Conservation (phyloP, 345 rosid genomes). For the Turnera subulata region DNA sequence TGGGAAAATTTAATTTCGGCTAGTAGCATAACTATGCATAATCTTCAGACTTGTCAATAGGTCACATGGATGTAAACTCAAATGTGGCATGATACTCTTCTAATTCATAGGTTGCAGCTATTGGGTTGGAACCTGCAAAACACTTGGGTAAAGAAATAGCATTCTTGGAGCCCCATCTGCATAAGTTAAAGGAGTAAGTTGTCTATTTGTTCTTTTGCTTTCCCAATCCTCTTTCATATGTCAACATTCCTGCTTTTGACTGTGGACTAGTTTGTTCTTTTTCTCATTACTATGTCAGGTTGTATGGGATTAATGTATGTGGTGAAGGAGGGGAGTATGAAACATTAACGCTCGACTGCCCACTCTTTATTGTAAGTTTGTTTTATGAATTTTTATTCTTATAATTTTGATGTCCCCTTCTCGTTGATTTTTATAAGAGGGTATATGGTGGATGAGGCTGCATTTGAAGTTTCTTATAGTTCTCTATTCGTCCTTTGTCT, state of each 20-base stretch:
- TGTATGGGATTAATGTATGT: conserved; percentile 89
- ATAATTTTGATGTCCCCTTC: background rate
- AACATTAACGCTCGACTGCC: conserved; percentile 92
- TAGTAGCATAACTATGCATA: too few species aligned
- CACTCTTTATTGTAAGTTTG: conserved; percentile 70
- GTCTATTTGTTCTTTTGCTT: background rate
- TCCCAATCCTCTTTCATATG: too few species aligned
- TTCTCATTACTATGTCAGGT: conserved; percentile 35
- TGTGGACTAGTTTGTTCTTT: conserved; percentile 3
- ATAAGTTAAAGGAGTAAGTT: conserved; percentile 83
- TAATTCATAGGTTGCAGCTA: conserved; percentile 73
- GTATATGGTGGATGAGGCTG: background rate
- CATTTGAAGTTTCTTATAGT: background rate
- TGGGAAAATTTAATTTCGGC: too few species aligned
- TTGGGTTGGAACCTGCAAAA: conserved; percentile 83
- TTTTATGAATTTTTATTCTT: background rate
- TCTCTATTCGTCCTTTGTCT: too few species aligned
- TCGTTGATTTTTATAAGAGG: background rate
- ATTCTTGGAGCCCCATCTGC: conserved; percentile 59
- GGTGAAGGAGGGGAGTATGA: conserved; percentile 99
- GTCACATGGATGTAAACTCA: background rate
- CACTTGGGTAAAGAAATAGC: conserved; percentile 89
- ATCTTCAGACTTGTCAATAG: too few species aligned
- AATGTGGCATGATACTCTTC: conserved; percentile 1
- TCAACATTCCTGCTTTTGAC: conserved; percentile 13